Evolutionary conservation across 2,329 filamentous ascomycete genomes (phyloP), one percentile per base, ranked within the genome.

Genomic region (Claviceps sp.): DNA sequence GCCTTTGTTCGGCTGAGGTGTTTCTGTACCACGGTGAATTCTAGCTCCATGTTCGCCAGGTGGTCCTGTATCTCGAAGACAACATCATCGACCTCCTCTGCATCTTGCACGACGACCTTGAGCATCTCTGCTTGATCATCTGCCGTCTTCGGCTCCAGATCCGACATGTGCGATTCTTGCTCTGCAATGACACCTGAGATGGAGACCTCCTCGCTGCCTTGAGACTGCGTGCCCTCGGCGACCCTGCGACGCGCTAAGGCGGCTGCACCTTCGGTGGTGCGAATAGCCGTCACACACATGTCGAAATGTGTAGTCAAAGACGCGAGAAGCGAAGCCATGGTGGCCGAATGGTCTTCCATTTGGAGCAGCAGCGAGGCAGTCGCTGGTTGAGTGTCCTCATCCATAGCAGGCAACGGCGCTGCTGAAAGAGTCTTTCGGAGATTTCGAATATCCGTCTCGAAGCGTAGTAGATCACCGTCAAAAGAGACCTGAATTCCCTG

Each of bases 271-370:
- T 95, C 89, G 3, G 90, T 96, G 49, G 91, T 89, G 54, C 89
- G 87, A 44, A 96, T 84, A 1, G 91, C 91, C 1, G 85, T 91
- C 14, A 95, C 87, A 65, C 91, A 96, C 57, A 95, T 80, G 65
- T 97, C 91, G 64, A 95, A 96, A 68, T 97, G 91, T 26, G 78
- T 80, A 7, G 89, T 89, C 4, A 97, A 72, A 1, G 85, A 89
- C 52, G 88, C 79, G 1, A 97, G 78, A 5, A 89, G 76, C 53
- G 84, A 76, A 5, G 90, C 91, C 82, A 94, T 91, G 60, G 84
- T 81, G 56, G 87, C 82, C 0, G 90, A 90, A 58, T 91, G 82
- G 14, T 74, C 74, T 57, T 90, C 82, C 38, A 95, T 75, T 2
- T 74, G 72, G 34, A 75, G 70, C n/a, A 87, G 70, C 43, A 81